Evolutionary conservation across 345 rosid species (phyloP).

Genomic region (Eucalyptus virginea): DNA sequence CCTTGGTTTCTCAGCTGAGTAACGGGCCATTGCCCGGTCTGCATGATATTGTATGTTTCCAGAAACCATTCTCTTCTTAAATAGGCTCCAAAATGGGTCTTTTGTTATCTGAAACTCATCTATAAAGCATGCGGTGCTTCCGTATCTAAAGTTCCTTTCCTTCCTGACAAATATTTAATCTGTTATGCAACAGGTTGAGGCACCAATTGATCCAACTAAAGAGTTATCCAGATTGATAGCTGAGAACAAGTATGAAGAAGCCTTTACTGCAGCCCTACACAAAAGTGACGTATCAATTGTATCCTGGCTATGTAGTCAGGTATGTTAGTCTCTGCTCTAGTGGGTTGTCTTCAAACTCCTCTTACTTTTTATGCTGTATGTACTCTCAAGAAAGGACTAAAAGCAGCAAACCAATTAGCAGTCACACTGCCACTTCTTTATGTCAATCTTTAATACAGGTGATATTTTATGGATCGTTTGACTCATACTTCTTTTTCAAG

Average conservation of each 20-base stretch:
- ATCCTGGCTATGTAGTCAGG: conserved; percentile 75
- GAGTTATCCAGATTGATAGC: conserved; percentile 42
- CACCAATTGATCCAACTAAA: conserved; percentile 54
- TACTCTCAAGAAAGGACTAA: background rate
- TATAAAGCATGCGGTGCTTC: background rate
- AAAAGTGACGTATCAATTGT: conserved; percentile 63
- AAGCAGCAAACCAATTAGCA: background rate
- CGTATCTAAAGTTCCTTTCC: background rate
- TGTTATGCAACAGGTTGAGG: conserved; percentile 21
- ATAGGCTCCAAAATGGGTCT: background rate
- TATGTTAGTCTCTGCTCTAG: background rate
- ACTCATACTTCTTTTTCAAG: background rate
- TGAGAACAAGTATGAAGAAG: conserved; percentile 54
- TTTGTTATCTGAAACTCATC: background rate
- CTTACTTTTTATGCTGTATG: background rate
- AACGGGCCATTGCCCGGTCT: conserved; percentile 48
- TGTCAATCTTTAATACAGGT: background rate
- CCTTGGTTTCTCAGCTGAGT: conserved; percentile 34
- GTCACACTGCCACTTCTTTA: background rate
- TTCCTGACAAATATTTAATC: background rate
- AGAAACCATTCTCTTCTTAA: background rate
- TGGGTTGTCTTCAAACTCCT: background rate
- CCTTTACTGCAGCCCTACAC: conserved; percentile 48
- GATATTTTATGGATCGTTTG: background rate
- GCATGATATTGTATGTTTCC: conserved; percentile 32